Evolutionary conservation across 2,329 filamentous ascomycete genomes (phyloP).

Genomic region (Dactylonectria estremocensis): DNA sequence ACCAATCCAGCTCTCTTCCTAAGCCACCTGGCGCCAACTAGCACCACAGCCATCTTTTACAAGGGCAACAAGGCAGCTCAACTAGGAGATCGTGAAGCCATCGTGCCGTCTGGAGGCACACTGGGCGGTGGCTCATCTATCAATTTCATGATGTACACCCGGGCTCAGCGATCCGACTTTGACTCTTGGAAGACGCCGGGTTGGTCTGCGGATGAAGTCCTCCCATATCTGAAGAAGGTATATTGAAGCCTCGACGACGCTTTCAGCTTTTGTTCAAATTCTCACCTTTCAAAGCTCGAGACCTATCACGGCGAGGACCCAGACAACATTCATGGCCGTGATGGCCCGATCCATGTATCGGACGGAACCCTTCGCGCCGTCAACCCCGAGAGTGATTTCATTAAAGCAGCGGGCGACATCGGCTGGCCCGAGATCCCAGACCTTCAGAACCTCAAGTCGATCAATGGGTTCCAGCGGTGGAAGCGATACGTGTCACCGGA

Average conservation of each 20-base stretch:
- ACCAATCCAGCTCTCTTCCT: slow-evolving; percentile 49
- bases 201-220: slow-evolving; percentile 52
- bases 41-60: slow-evolving; percentile 47
- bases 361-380: slow-evolving; percentile 62
- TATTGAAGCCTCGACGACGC: neutral
- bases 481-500: slow-evolving; percentile 61
- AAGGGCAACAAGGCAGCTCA: slow-evolving; percentile 45
- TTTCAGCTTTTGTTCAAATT: no score
- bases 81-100: slow-evolving; percentile 41
- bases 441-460: slow-evolving; percentile 65
- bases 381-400: slow-evolving; percentile 62
- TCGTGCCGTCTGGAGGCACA: slow-evolving; percentile 48
- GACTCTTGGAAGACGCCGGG: slow-evolving; percentile 54
- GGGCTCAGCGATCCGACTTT: slow-evolving; percentile 52
- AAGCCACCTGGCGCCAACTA: slow-evolving; percentile 41
- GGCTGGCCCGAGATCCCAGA: slow-evolving; percentile 68
- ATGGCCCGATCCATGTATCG: slow-evolving; percentile 71
- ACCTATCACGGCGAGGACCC: slow-evolving; percentile 67
- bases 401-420: slow-evolving; percentile 61
- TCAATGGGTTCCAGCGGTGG: slow-evolving; percentile 51
- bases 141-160: slow-evolving; percentile 54
- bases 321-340: slow-evolving; percentile 62
- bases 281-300: slow-evolving; percentile 60
- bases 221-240: slow-evolving; percentile 53
- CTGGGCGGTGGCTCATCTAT: slow-evolving; percentile 53